Percentiles rank a stretch among this genome's conserved stretches.
Evolutionary conservation across 192 early-diverging fungal species (phyloP).

Genomic region (Podila clonocystis): DNA sequence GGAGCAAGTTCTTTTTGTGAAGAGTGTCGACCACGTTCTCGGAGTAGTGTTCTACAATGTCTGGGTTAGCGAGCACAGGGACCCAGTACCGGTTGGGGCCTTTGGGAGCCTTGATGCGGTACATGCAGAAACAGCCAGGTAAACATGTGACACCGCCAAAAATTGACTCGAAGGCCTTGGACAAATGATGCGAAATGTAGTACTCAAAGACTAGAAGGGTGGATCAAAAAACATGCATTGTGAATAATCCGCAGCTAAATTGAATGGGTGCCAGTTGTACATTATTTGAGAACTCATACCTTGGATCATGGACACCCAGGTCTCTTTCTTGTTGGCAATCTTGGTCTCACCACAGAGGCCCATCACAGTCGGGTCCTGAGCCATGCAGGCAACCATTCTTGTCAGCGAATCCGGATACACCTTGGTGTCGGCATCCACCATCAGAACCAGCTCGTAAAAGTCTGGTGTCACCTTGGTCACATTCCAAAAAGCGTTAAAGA

Average conservation of each 20-base stretch:
- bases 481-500: slow-evolving; percentile 78
- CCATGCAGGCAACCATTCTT: slow-evolving; percentile 64
- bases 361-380: slow-evolving; percentile 67
- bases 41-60: slow-evolving; percentile 86
- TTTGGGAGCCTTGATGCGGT: slow-evolving; percentile 83
- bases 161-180: slow-evolving; percentile 83
- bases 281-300: slow-evolving; percentile 20
- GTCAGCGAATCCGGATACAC: slow-evolving; percentile 66
- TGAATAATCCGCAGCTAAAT: neutral
- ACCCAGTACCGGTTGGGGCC: slow-evolving; percentile 81
- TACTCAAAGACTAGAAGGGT: slow-evolving; percentile 61
- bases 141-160: slow-evolving; percentile 85
- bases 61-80: slow-evolving; percentile 80
- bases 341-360: slow-evolving; percentile 75
- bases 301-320: slow-evolving; percentile 75
- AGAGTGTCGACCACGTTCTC: slow-evolving; percentile 85
- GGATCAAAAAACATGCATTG: slow-evolving; percentile 2
- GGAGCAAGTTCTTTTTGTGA: slow-evolving; percentile 90
- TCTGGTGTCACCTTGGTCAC: slow-evolving; percentile 75
- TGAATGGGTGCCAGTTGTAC: neutral
- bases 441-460: slow-evolving; percentile 77
- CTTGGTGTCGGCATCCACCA: slow-evolving; percentile 78
- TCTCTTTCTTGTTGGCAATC: slow-evolving; percentile 74
- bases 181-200: slow-evolving; percentile 78
- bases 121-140: slow-evolving; percentile 86